phyloP scores from a whole-genome alignment of 2,329 filamentous ascomycete species.

The Zelopaecilomyces penicillatus region DNA sequence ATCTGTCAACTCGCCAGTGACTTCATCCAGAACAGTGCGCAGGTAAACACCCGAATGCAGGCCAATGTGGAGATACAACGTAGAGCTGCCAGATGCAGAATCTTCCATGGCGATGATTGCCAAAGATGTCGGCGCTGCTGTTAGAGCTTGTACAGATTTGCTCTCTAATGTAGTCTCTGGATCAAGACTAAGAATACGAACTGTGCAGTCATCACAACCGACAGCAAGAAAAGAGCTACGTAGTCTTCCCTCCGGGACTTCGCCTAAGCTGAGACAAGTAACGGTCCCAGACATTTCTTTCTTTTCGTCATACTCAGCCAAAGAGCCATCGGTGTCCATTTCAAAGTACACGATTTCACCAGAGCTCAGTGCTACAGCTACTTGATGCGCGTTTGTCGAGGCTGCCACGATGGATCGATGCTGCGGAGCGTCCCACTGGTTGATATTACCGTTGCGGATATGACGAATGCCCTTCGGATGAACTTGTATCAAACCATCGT shows the following conservation, averaged over 20 bases:
- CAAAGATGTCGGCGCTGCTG: constrained; percentile 78
- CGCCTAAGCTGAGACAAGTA: constrained; percentile 86
- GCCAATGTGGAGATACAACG: constrained; percentile 91
- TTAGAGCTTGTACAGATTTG: constrained; percentile 89
- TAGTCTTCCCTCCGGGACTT: constrained; percentile 81
- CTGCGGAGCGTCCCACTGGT: constrained; percentile 88
- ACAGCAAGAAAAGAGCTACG: constrained; percentile 91
- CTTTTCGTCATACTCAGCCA: constrained; percentile 92
- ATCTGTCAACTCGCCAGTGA: constrained; percentile 91
- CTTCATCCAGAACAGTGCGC: constrained; percentile 86
- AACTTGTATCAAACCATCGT: constrained; percentile 86
- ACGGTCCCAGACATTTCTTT: constrained; percentile 94
- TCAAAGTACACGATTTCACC: constrained; percentile 98
- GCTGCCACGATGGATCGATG: constrained; percentile 94
- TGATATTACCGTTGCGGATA: constrained; percentile 69
- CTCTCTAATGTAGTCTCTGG: constrained; percentile 85
- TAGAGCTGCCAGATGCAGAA: constrained; percentile 78
- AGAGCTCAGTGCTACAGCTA: constrained; percentile 87
- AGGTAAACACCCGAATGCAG: constrained; percentile 94
- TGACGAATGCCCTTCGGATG: constrained; percentile 95
- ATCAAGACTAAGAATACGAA: constrained; percentile 83
- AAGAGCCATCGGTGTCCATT: constrained; percentile 82
- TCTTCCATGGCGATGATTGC: constrained; percentile 95
- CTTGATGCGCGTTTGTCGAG: constrained; percentile 85
- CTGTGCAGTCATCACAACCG: constrained; percentile 92